Evolutionary conservation across 495 filamentous ascomycete genomes (phyloP), one percentile per base, ranked within the genome.

Genomic region (Ramalina peruviana): DNA sequence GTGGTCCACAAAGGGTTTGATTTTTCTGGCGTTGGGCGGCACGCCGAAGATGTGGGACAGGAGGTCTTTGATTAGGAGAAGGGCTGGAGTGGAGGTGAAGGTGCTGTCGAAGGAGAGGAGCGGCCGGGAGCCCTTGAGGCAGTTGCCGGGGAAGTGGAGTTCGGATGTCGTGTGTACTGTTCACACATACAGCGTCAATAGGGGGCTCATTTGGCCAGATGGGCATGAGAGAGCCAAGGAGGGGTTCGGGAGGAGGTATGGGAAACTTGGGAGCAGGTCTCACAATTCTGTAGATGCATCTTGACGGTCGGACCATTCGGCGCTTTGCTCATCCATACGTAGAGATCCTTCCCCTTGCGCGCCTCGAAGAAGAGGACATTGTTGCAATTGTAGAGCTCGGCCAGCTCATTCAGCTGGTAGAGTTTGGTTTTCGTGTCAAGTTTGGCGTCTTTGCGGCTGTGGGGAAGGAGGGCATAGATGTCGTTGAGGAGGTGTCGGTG

Each of bases 341-440:
- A 98, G 33, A 93, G 68, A 73, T 97, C 92, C 64, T 93, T 82
- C 36, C 86, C 87, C 67, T 97, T 98, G 53, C 88, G 73, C 48
- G 88, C 92, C 69, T 98, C 92, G 63, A 96, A 92, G 69, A 94
- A 99, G 53, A 94, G 74, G 46, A 97, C 81, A 65, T 96, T 92
- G 69, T 99, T 99, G 79, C 90, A 96, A 57, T 95, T 97, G 73
- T 96, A 94, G 17, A 99, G 78, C 57, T 99, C 90, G 37, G 92
- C 92, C 15, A 97, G 80, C 63, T 94, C 90, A 70, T 97, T 97
- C 7, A 99, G 77, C 59, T 94, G 80, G 65, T 85, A 81, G 5
- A 69, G 67, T 59, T 93, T 88, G 47, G 88, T 89, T 66, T 97
- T 96, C 37, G 89, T 92, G 59, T 97, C 90, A 46, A 95, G 79